Base-by-base conservation (phyloP, 345 rosid genomes). In the Eucalyptus viminalis region DNA sequence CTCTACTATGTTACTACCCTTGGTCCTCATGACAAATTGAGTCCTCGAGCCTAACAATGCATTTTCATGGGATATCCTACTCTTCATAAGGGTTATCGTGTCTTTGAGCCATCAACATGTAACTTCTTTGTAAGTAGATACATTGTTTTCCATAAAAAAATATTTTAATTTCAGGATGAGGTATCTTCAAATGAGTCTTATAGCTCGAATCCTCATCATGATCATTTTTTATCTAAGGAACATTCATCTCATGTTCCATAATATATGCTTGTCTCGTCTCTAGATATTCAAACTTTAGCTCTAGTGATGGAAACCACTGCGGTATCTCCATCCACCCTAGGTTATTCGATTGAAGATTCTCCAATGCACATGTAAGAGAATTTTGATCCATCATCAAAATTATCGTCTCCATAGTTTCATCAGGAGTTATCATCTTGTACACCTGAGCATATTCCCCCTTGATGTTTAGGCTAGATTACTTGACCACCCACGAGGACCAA, bases 41-140 rank as follows among this genome's bases (percentile, higher is more conserved):
- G 67, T 56, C 31, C n/a, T 14, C 0, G 1, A 29, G 72, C 72
- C 5, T 8, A 1, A 14, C 0, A 2, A 14, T 65, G 34, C 34
- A 65, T 65, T 29, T 65, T 29, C 34, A 29, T 29, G 10, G 37
- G 72, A 29, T 29, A 65, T 14, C 72, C 37, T 14, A 60, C 17
- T 14, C 37, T 65, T 29, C 8, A 14, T 0, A 65, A 14, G 72
- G 72, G 34, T 29, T 65, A 29, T 65, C 2, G 3, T 29, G 72
- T 65, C 19, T 29, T 65, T 3, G 0, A 65, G 34, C 17, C 17
- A 29, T 29, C 17, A 3, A 29, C 37, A 29, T 14, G 37, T 7
- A 29, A 29, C 8, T 65, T 65, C 3, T 65, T 65, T 65, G 9
- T 29, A 14, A 65, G 72, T 14, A 65, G 34, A 29, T 7, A 29